Conservation (phyloP, 345 rosid genomes). For the Brassica cretica region DNA sequence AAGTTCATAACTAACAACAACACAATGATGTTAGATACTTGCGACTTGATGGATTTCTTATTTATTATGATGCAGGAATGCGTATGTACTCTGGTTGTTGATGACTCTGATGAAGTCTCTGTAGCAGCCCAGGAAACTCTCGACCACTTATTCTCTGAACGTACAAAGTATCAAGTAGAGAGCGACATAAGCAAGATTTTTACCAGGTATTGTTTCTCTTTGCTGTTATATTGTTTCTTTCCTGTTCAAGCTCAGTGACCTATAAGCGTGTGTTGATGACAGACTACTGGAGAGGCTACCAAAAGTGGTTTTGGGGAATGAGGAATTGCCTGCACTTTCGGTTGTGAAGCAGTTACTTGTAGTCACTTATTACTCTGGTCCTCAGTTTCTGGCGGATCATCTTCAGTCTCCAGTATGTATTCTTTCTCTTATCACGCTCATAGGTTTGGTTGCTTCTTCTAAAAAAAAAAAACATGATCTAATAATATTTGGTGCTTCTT, state of each 20-base stretch:
- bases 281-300: constrained; percentile 93
- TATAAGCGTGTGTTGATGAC: constrained; percentile 13
- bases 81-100: constrained; percentile 70
- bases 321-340: constrained; percentile 67
- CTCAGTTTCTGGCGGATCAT: constrained; percentile 61
- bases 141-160: constrained; percentile 49
- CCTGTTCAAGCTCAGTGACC: constrained; percentile 8
- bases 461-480: not conserved
- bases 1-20: constrained; percentile 31
- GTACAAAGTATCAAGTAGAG: constrained; percentile 44
- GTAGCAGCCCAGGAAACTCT: constrained; percentile 65
- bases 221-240: constrained; percentile 8
- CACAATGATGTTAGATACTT: not conserved
- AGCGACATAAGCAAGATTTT: constrained; percentile 62
- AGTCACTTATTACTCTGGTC: constrained; percentile 80
- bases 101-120: constrained; percentile 72
- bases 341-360: constrained; percentile 79
- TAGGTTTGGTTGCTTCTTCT: constrained; percentile 27
- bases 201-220: constrained; percentile 55
- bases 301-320: constrained; percentile 68
- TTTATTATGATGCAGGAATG: constrained; percentile 69
- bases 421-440: constrained; percentile 32
- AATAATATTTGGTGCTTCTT: not conserved
- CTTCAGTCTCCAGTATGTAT: constrained; percentile 88
- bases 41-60: constrained; percentile 7